phyloP scores from a whole-genome alignment of 768 basidiomycete genomes.

The Trametes villosa region DNA sequence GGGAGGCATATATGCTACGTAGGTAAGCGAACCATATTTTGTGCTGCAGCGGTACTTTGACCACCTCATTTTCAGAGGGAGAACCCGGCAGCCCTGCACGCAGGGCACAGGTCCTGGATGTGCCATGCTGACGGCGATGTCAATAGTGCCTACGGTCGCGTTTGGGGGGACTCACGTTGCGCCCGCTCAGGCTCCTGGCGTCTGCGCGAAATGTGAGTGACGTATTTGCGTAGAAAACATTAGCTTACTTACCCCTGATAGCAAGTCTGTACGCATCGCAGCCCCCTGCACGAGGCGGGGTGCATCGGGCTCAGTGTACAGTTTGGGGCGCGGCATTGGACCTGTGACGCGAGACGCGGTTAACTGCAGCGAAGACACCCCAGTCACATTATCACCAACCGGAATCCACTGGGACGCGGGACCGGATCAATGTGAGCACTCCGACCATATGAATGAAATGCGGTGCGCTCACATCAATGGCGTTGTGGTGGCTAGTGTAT shows the following conservation, averaged over 20 bases:
- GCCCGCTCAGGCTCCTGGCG: neutral
- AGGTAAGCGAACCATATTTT: neutral
- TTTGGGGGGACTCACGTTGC: neutral
- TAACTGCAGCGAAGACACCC: too few relatives aligned
- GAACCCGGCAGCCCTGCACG: neutral
- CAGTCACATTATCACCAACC: too few relatives aligned
- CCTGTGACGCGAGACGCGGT: too few relatives aligned
- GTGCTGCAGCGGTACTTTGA: neutral
- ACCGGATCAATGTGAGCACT: neutral
- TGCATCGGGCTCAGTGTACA: neutral
- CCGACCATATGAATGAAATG: neutral
- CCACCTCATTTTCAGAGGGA: neutral
- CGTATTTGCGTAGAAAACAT: neutral
- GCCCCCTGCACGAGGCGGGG: neutral
- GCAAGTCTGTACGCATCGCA: neutral
- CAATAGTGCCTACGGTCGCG: neutral
- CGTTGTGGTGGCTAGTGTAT: neutral
- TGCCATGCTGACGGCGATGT: neutral
- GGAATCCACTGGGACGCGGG: neutral
- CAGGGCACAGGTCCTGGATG: neutral
- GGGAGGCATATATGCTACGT: neutral
- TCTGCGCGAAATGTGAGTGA: neutral
- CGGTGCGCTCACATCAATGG: neutral
- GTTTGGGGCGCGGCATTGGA: slow-evolving; percentile 2
- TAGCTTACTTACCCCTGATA: neutral